Evolutionary conservation across 257 asterid species (phyloP).

Genomic region (Przewalskia tangutica): DNA sequence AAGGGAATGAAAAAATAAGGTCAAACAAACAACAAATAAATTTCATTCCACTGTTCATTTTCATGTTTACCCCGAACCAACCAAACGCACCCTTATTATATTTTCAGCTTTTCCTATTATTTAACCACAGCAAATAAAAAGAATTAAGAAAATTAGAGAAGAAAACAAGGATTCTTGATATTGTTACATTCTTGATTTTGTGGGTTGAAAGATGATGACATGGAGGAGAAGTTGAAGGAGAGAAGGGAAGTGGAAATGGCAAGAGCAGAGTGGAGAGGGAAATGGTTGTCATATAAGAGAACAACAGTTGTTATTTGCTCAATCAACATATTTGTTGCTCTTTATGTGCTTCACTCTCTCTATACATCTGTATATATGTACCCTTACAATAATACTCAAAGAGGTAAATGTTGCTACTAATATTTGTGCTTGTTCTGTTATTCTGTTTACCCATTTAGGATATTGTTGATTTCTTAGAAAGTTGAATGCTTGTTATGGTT

Average conservation of each 20-base stretch:
- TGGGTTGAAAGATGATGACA: constrained; percentile 24
- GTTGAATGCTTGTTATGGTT: background rate
- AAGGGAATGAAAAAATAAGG: too few species aligned
- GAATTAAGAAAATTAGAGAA: background rate
- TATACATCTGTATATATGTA: constrained; percentile 61
- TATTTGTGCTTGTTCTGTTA: background rate
- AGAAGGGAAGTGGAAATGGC: constrained; percentile 40
- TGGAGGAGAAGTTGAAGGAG: constrained; percentile 32
- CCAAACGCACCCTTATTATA: too few species aligned
- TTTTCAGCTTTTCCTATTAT: background rate
- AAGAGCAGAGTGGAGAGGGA: constrained; percentile 61
- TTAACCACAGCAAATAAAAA: background rate
- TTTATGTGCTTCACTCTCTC: constrained; percentile 66
- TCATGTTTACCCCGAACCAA: too few species aligned
- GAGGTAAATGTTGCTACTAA: constrained; percentile 22
- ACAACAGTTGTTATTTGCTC: constrained; percentile 57
- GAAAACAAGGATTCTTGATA: background rate
- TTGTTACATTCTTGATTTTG: constrained; percentile 1
- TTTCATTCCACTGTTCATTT: too few species aligned
- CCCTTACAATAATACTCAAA: constrained; percentile 35
- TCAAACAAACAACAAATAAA: too few species aligned
- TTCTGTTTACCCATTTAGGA: background rate
- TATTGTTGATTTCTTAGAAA: background rate
- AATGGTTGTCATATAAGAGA: constrained; percentile 68
- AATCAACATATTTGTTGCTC: constrained; percentile 64